These are phyloP conservation scores for Kwoniella mangroviensis DNA, from an alignment of 768 basidiomycete species.

Conservation along the genomic window DNA sequence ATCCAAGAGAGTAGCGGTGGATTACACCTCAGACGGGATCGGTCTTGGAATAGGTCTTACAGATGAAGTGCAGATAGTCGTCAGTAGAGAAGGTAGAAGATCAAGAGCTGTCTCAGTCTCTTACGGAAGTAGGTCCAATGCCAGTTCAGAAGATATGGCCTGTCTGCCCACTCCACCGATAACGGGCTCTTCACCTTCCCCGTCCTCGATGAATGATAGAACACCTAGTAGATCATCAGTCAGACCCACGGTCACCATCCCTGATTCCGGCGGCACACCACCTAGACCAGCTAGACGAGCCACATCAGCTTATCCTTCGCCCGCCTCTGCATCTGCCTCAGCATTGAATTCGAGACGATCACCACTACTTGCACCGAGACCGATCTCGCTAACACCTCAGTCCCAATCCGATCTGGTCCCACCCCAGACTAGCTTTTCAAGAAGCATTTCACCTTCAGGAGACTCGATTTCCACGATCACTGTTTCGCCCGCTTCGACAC, in stretches of 20 bases:
- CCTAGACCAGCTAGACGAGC: conserved; percentile 32
- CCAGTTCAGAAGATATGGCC: conserved; percentile 13
- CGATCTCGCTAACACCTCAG: conserved; percentile 21
- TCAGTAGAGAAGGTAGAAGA: conserved; percentile 26
- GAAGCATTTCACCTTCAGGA: conserved; percentile 35
- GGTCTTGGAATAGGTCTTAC: conserved; percentile 13
- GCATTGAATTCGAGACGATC: conserved; percentile 11
- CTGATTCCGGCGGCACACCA: conserved; percentile 10
- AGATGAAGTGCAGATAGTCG: conserved; percentile 27
- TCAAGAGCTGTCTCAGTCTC: conserved; percentile 23
- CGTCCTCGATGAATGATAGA: conserved; percentile 1
- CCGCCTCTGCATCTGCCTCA: neutral
- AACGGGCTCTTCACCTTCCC: neutral
- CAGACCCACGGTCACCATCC: neutral
- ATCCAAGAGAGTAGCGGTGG: conserved; percentile 12
- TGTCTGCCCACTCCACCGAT: conserved; percentile 19
- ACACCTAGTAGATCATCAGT: conserved; percentile 12
- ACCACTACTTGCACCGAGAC: conserved; percentile 17
- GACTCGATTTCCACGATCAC: conserved; percentile 42
- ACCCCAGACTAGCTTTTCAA: conserved; percentile 24
- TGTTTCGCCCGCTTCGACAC: conserved; percentile 36
- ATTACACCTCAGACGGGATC: conserved; percentile 9
- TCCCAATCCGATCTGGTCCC: conserved; percentile 30
- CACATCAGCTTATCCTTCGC: conserved; percentile 20
- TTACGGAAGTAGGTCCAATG: neutral